phyloP scores from a whole-genome alignment of 192 early-diverging fungal genomes.

The Chytriomyces hyalinus region DNA sequence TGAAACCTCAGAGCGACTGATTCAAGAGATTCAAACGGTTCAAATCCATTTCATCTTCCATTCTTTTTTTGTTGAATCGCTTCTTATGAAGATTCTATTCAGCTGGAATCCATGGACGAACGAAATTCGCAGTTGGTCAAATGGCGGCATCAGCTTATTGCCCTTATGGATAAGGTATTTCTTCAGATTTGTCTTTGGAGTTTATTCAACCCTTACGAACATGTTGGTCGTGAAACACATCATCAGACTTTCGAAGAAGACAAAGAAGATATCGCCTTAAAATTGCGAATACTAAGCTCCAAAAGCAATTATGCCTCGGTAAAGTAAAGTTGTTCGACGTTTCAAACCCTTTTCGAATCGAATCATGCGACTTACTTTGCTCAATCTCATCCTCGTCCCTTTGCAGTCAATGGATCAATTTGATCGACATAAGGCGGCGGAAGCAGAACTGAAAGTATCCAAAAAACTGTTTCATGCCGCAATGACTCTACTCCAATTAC shows the following conservation, averaged over 20 bases:
- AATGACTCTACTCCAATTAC: constrained; percentile 17
- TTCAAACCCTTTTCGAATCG: neutral
- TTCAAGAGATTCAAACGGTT: constrained; percentile 26
- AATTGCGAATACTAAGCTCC: constrained; percentile 30
- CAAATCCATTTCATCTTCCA: neutral
- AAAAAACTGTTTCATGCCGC: constrained; percentile 37
- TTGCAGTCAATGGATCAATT: constrained; percentile 28
- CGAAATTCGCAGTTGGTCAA: constrained; percentile 20
- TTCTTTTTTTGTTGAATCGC: neutral
- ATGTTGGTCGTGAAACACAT: neutral
- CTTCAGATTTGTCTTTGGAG: neutral
- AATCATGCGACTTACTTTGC: neutral
- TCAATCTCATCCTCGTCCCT: neutral
- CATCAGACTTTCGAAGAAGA: constrained; percentile 38
- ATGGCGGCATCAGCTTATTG: constrained; percentile 24
- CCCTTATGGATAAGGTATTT: constrained; percentile 33
- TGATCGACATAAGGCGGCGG: constrained; percentile 39
- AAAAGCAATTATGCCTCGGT: constrained; percentile 34
- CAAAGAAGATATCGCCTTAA: constrained; percentile 35
- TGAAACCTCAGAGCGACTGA: constrained; percentile 27
- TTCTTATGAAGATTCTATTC: neutral
- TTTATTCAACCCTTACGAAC: neutral
- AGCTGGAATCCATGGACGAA: constrained; percentile 39
- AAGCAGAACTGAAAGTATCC: constrained; percentile 34
- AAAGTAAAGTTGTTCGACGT: neutral